Conservation (phyloP, 129 eudicot genomes). For the Ambrosia trifida region DNA sequence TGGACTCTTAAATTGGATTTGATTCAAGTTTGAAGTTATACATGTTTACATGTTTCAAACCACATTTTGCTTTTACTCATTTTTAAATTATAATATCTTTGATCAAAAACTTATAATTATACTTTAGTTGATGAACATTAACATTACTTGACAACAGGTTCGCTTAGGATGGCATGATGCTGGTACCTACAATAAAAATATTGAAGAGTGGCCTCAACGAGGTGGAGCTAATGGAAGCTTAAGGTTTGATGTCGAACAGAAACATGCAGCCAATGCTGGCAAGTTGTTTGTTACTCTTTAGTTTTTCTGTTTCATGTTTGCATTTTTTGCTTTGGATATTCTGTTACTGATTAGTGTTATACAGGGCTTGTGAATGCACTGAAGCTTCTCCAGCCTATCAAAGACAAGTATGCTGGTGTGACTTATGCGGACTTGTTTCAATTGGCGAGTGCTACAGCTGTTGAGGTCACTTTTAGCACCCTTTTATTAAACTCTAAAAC, state of each 20-base stretch:
- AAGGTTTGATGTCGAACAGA: conserved; percentile 84
- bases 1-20: not conserved
- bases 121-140: conserved; percentile 10
- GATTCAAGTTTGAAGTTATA: not conserved
- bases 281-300: conserved; percentile 18
- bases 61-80: conserved; percentile 8
- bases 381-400: conserved; percentile 90
- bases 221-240: conserved; percentile 99
- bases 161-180: conserved; percentile 99
- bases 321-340: not conserved
- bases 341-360: conserved; percentile 36
- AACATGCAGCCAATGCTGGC: conserved; percentile 99
- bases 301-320: conserved; percentile 11
- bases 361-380: conserved; percentile 97
- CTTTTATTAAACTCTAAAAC: not conserved
- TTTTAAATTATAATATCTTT: conserved; percentile 7
- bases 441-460: conserved; percentile 97
- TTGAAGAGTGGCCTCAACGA: conserved; percentile 92
- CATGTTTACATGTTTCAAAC: not conserved
- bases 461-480: conserved; percentile 62
- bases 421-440: conserved; percentile 94
- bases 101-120: conserved; percentile 3
- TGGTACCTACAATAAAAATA: conserved; percentile 89
- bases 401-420: conserved; percentile 80
- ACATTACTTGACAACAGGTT: conserved; percentile 46